phyloP scores from a whole-genome alignment of 257 asterid species.

The Penstemon davidsonii region DNA sequence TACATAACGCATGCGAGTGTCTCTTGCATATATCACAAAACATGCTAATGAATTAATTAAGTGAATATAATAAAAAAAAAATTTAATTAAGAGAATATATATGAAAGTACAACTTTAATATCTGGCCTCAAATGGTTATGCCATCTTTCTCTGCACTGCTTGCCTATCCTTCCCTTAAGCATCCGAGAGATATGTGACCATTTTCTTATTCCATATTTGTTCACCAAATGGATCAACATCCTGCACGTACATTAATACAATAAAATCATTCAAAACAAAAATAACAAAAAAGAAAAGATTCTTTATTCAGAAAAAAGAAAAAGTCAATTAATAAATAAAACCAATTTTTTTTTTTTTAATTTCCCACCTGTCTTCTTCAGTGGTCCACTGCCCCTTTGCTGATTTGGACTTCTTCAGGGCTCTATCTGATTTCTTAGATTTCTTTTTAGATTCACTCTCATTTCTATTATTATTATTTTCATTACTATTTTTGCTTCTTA shows the following conservation, averaged over 20 bases:
- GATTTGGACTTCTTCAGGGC: conserved; percentile 55
- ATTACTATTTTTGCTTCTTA: conserved; percentile 18
- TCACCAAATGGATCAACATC: conserved; percentile 61
- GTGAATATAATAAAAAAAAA: no score
- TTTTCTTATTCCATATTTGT: conserved; percentile 71
- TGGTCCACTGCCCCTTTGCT: conserved; percentile 89
- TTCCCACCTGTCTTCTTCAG: conserved; percentile 65
- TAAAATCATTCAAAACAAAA: background rate
- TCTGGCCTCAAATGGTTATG: conserved; percentile 91
- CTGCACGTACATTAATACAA: conserved; percentile 33
- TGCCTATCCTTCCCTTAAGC: conserved; percentile 82
- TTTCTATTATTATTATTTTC: conserved; percentile 6
- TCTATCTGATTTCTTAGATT: conserved; percentile 27
- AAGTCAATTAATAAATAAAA: no score
- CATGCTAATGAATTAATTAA: no score
- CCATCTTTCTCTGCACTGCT: conserved; percentile 96
- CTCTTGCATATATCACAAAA: no score
- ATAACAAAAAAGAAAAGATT: background rate
- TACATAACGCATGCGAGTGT: no score
- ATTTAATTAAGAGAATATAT: no score
- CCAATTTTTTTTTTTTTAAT: no score
- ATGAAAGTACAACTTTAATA: conserved; percentile 51
- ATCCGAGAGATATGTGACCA: conserved; percentile 83
- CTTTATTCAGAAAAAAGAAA: background rate
- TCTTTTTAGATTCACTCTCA: conserved; percentile 24